Evolutionary conservation across 2,329 filamentous ascomycete species (phyloP).

Genomic region (Calonectria pseudoturangicola): DNA sequence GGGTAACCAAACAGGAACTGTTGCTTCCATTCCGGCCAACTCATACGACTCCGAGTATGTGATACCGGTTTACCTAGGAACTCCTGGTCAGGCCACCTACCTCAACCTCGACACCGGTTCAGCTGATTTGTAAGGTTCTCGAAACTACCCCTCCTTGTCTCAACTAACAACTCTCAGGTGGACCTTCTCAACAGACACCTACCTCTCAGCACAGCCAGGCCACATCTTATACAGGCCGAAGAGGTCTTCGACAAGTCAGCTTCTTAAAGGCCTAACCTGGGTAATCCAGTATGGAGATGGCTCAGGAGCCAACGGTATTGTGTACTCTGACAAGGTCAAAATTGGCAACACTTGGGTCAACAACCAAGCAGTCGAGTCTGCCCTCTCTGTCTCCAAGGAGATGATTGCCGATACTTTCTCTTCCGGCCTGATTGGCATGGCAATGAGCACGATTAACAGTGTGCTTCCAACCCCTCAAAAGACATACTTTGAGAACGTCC

Average conservation of each 20-base stretch:
- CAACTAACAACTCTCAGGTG: constrained; percentile 69
- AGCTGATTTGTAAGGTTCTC: constrained; percentile 66
- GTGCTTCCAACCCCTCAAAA: constrained; percentile 56
- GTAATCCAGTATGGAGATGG: constrained; percentile 79
- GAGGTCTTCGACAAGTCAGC: constrained; percentile 64
- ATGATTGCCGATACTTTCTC: constrained; percentile 61
- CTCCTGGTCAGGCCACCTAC: constrained; percentile 72
- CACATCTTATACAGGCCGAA: constrained; percentile 75
- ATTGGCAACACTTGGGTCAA: constrained; percentile 76
- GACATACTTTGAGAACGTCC: constrained; percentile 62
- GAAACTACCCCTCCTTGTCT: rapidly evolving
- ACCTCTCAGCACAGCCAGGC: constrained; percentile 65
- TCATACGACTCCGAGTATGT: constrained; percentile 74
- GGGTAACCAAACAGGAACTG: constrained; percentile 50
- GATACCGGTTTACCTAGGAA: constrained; percentile 78
- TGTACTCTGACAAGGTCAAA: constrained; percentile 79
- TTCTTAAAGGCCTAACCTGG: constrained; percentile 69
- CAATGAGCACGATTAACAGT: constrained; percentile 58
- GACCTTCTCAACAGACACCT: constrained; percentile 78
- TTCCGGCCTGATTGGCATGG: constrained; percentile 61
- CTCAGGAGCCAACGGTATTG: constrained; percentile 76
- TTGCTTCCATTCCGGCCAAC: constrained; percentile 54
- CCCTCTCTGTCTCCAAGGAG: constrained; percentile 71
- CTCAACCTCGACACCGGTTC: constrained; percentile 81
- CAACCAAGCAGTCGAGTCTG: constrained; percentile 79